phyloP scores from a whole-genome alignment of 2,329 filamentous ascomycete genomes.

The Hypoxylon sp. region DNA sequence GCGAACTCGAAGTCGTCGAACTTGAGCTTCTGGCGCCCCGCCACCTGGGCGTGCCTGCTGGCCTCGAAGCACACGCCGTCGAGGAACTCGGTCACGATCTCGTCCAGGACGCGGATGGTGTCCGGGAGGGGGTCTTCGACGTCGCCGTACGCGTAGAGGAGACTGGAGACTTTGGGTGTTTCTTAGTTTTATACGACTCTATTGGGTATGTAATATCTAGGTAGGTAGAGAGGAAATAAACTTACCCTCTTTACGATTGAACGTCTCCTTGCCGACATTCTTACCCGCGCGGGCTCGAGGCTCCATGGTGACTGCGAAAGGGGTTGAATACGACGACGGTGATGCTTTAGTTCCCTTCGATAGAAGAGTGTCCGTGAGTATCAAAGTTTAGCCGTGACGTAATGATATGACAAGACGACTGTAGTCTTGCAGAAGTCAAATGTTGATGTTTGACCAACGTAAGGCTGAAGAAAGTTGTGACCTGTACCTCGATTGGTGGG shows the following conservation, averaged over 20 bases:
- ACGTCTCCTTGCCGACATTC: slow-evolving; percentile 87
- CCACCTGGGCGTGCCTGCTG: slow-evolving; percentile 84
- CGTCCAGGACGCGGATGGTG: slow-evolving; percentile 88
- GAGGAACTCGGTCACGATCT: slow-evolving; percentile 96
- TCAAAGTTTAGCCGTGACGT: neutral
- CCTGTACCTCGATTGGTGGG: slow-evolving; percentile 21
- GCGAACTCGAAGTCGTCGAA: slow-evolving; percentile 98
- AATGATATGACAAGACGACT: neutral
- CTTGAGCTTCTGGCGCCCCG: slow-evolving; percentile 95
- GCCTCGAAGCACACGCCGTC: slow-evolving; percentile 93
- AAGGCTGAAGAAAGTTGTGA: slow-evolving; percentile 34
- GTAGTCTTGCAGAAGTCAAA: slow-evolving; percentile 5
- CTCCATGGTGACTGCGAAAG: slow-evolving; percentile 65
- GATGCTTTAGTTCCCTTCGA: neutral
- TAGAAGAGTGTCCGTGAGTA: neutral
- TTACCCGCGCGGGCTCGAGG: slow-evolving; percentile 81
- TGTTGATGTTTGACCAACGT: slow-evolving; percentile 22
- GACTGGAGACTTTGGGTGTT: slow-evolving; percentile 70
- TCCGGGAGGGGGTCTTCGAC: slow-evolving; percentile 80
- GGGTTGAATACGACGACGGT: neutral
- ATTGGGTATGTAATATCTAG: no score
- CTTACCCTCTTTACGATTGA: slow-evolving; percentile 77
- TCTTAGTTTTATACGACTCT: no score
- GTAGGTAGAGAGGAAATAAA: no score
- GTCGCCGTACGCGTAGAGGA: slow-evolving; percentile 86